Conservation (phyloP, 495 filamentous ascomycete genomes). For the Aspergillus incahuasiensis region DNA sequence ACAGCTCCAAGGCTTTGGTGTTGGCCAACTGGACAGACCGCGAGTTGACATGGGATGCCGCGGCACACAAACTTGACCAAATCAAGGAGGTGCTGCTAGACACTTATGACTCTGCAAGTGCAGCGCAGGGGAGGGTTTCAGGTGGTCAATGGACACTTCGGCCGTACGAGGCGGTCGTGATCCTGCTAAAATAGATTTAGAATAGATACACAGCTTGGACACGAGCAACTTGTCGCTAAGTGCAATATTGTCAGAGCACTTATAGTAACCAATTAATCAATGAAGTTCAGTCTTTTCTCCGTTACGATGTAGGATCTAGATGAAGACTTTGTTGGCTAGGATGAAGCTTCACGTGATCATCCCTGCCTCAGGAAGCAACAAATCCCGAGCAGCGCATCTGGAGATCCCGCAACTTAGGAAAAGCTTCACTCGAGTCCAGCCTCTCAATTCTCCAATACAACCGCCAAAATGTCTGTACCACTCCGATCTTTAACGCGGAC, state of each 20-base stretch:
- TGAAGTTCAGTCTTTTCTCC: too few species aligned
- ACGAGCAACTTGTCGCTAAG: not conserved
- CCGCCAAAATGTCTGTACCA: constrained; percentile 30
- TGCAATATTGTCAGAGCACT: not conserved
- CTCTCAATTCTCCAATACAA: not conserved
- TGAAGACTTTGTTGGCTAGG: too few species aligned
- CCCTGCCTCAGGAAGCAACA: not conserved
- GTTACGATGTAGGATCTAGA: not conserved
- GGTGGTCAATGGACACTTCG: constrained; percentile 31
- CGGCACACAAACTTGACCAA: constrained; percentile 26
- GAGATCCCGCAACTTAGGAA: constrained; percentile 12
- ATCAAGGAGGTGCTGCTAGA: constrained; percentile 39
- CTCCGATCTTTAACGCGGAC: constrained; percentile 27
- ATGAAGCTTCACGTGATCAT: not conserved
- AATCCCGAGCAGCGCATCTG: constrained; percentile 14
- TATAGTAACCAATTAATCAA: not conserved
- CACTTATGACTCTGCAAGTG: constrained; percentile 32
- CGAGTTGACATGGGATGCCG: constrained; percentile 37
- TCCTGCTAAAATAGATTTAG: constrained; percentile 17
- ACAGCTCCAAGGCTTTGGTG: constrained; percentile 43
- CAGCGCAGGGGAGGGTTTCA: constrained; percentile 23
- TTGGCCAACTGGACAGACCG: constrained; percentile 48
- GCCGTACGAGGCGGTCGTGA: constrained; percentile 38
- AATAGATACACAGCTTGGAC: not conserved
- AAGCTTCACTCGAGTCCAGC: not conserved